Evolutionary conservation across 352 stramenopile species (phyloP), one percentile per base, ranked within the genome.

Genomic region (Globisporangium polare): DNA sequence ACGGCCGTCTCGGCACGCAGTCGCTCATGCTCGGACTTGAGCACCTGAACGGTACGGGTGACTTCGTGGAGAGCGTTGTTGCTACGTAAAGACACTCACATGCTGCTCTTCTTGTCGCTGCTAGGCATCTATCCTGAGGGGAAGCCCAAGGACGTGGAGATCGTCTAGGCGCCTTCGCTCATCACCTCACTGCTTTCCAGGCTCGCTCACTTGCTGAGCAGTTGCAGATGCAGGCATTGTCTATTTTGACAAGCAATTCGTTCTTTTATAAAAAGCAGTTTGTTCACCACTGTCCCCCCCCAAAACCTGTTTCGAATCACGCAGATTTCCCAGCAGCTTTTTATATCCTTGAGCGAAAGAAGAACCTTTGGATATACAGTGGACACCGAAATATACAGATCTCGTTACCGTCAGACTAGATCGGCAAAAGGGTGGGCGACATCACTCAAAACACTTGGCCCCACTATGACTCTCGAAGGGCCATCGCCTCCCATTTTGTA

Each of bases 11-110:
- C 26, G 89, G 89, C 47, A 96, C 85, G 4, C 89, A 96, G 65
- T 77, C 89, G 13, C 76, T 97, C 27, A 93, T 95, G 76, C 72
- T 95, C 42, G 89, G 87, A 27, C 66, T 97, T 49, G 89, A 97
- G 66, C 80, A 90, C 56, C 63, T 97, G 58, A 97, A 97, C 69
- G 83, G 82, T 89, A 51, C 31, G 66, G 62, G 39, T 51, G 9
- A 24, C 27, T n/a, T 18, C 22, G 12, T 26, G 18, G 5, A 41
- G 13, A n/a, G 8, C 5, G 27, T 37, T 55, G 17, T 39, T 20
- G 9, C 22, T 20, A 49, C 9, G 22, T 17, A 10, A 24, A 18
- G n/a, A 22, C 17, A 39, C 18, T 50, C 35, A 60, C n/a, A 42
- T n/a, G 42, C 18, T 26, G 6, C 50, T 26, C 20, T 9, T 20